phyloP scores from a whole-genome alignment of 345 rosid genomes.

The Linum usitatissimum region DNA sequence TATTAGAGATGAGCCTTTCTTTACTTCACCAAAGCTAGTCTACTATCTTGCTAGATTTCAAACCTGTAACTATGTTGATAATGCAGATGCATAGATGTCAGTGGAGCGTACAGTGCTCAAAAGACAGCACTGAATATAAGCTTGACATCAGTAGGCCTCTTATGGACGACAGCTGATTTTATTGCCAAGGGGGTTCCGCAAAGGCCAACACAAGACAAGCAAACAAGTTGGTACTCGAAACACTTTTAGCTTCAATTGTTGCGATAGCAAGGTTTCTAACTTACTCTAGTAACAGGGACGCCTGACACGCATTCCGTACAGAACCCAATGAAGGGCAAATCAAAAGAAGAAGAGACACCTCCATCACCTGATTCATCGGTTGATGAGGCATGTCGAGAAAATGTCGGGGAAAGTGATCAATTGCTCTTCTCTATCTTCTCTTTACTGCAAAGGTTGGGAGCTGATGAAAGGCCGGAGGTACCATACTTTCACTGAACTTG shows the following conservation, averaged over 20 bases:
- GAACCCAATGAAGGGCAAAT: slow-evolving; percentile 35
- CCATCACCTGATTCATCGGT: slow-evolving; percentile 22
- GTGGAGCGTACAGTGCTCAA: slow-evolving; percentile 95
- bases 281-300: slow-evolving; percentile 22
- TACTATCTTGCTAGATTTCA: not conserved
- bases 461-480: slow-evolving; percentile 98
- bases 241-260: not conserved
- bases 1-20: not conserved
- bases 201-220: slow-evolving; percentile 40
- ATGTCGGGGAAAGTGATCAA: slow-evolving; percentile 44
- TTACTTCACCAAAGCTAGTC: too few species aligned
- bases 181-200: slow-evolving; percentile 57
- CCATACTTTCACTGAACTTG: not conserved
- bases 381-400: slow-evolving; percentile 21
- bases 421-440: slow-evolving; percentile 77
- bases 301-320: slow-evolving; percentile 22
- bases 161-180: slow-evolving; percentile 93
- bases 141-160: slow-evolving; percentile 84
- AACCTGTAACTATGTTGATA: slow-evolving; percentile 17
- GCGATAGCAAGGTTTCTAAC: not conserved
- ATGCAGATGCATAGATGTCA: slow-evolving; percentile 89
- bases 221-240: slow-evolving; percentile 26
- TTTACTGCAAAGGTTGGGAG: slow-evolving; percentile 85
- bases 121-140: slow-evolving; percentile 88
- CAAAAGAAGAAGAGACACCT: slow-evolving; percentile 26